Evolutionary conservation across 1,284 basidiomycete genomes (phyloP).

Genomic region (Cryptococcus neoformans): DNA sequence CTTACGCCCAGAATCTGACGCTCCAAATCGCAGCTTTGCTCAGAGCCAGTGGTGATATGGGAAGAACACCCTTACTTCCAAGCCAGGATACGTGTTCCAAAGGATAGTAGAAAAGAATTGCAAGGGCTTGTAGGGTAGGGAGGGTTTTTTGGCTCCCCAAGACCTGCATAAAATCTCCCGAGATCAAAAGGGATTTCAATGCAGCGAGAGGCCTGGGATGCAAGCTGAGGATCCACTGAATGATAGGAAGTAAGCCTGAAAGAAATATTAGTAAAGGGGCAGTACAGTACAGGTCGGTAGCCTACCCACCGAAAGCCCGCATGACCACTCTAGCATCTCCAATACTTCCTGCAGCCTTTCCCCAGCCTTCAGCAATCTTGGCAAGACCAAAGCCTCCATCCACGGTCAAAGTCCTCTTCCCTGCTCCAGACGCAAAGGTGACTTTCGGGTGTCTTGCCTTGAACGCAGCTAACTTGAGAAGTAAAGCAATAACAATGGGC

Average conservation of each 20-base stretch:
- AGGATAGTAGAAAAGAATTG: slow-evolving; percentile 42
- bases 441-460: slow-evolving; percentile 19
- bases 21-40: slow-evolving; percentile 31
- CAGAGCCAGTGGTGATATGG: slow-evolving; percentile 22
- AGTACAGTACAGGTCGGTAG: background rate
- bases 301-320: slow-evolving; percentile 37
- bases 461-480: slow-evolving; percentile 35
- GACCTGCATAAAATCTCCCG: slow-evolving; percentile 3
- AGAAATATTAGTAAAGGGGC: background rate
- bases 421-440: slow-evolving; percentile 4
- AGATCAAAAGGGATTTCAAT: slow-evolving; percentile 15
- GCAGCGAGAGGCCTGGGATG: slow-evolving; percentile 33
- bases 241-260: slow-evolving; percentile 32
- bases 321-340: slow-evolving; percentile 46
- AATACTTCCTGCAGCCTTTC: slow-evolving; percentile 28
- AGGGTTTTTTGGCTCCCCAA: slow-evolving; percentile 26
- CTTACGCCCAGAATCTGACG: slow-evolving; percentile 47
- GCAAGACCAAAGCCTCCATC: slow-evolving; percentile 18
- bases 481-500: slow-evolving; percentile 34
- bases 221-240: slow-evolving; percentile 35
- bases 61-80: slow-evolving; percentile 37
- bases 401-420: background rate
- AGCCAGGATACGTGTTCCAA: slow-evolving; percentile 45
- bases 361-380: slow-evolving; percentile 33
- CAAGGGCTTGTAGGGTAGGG: slow-evolving; percentile 37